These are phyloP conservation scores for Clarireedia paspali DNA, from an alignment of 2,329 filamentous ascomycete species.

Conservation along the genomic window DNA sequence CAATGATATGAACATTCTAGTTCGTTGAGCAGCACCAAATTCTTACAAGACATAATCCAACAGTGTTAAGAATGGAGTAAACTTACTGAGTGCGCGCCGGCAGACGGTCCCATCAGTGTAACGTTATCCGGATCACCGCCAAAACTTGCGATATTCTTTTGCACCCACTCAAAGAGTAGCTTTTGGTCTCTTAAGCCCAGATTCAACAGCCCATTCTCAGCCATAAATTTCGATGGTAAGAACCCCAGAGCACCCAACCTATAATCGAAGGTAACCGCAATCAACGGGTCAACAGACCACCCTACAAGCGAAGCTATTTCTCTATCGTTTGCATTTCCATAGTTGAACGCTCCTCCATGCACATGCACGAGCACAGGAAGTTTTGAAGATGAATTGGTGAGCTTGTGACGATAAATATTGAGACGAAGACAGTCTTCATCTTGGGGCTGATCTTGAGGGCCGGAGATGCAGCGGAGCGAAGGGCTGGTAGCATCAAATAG, in stretches of 20 bases:
- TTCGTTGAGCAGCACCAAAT: too few species aligned
- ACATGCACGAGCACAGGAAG: slow-evolving; percentile 52
- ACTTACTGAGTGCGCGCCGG: slow-evolving; percentile 53
- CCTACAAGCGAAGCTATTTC: slow-evolving; percentile 50
- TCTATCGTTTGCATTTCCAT: slow-evolving; percentile 34
- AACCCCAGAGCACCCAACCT: slow-evolving; percentile 63
- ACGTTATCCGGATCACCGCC: slow-evolving; percentile 51
- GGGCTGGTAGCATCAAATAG: slow-evolving; percentile 32
- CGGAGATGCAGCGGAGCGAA: slow-evolving; percentile 27
- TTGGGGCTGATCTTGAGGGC: slow-evolving; percentile 5
- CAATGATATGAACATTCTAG: neutral
- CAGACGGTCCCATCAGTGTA: slow-evolving; percentile 54
- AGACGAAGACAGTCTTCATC: slow-evolving; percentile 46
- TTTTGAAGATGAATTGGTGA: slow-evolving; percentile 14
- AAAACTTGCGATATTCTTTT: slow-evolving; percentile 50
- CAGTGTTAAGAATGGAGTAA: neutral
- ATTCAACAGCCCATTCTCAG: slow-evolving; percentile 51
- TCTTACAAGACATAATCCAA: neutral
- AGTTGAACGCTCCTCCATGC: slow-evolving; percentile 57
- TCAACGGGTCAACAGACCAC: slow-evolving; percentile 42
- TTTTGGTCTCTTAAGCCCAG: slow-evolving; percentile 57
- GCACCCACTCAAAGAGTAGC: slow-evolving; percentile 51
- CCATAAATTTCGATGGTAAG: slow-evolving; percentile 48
- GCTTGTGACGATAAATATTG: slow-evolving; percentile 38
- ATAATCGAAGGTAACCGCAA: slow-evolving; percentile 55